phyloP scores from a whole-genome alignment of 2,329 filamentous ascomycete species.

The Sporothrix humicola region DNA sequence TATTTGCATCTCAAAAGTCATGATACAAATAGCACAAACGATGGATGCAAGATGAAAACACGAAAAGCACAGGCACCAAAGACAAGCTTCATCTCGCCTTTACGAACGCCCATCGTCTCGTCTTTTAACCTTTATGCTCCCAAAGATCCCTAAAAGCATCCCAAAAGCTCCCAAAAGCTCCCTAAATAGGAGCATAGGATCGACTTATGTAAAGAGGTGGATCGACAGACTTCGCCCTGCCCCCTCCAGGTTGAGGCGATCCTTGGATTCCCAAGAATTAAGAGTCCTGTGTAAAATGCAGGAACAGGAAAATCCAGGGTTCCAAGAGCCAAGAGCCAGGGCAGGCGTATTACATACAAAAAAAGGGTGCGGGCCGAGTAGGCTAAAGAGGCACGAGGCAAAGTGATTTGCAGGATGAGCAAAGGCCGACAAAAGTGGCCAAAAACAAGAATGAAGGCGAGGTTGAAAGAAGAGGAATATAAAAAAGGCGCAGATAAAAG shows the following conservation, averaged over 20 bases:
- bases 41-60: not conserved
- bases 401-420: not conserved
- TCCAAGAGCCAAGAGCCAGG: not conserved
- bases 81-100: slow-evolving; percentile 1
- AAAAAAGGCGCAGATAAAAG: not conserved
- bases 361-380: too few relatives aligned
- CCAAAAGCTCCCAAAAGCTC: not conserved
- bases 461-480: not conserved
- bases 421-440: not conserved
- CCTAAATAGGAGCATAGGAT: slow-evolving; percentile 17
- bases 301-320: not conserved
- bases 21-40: not conserved
- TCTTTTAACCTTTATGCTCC: not conserved
- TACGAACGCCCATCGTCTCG: not conserved
- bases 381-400: not conserved
- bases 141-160: too few relatives aligned
- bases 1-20: not conserved
- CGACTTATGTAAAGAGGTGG: slow-evolving; percentile 7
- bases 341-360: not conserved
- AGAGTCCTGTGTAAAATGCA: not conserved
- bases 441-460: not conserved
- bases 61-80: too few relatives aligned
- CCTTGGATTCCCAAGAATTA: not conserved
- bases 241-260: not conserved
- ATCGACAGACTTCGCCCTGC: slow-evolving; percentile 25